Percentiles rank a stretch among this genome's conserved stretches.
Evolutionary conservation across 2,329 filamentous ascomycete genomes (phyloP).

Genomic region (Exophiala calicioides): DNA sequence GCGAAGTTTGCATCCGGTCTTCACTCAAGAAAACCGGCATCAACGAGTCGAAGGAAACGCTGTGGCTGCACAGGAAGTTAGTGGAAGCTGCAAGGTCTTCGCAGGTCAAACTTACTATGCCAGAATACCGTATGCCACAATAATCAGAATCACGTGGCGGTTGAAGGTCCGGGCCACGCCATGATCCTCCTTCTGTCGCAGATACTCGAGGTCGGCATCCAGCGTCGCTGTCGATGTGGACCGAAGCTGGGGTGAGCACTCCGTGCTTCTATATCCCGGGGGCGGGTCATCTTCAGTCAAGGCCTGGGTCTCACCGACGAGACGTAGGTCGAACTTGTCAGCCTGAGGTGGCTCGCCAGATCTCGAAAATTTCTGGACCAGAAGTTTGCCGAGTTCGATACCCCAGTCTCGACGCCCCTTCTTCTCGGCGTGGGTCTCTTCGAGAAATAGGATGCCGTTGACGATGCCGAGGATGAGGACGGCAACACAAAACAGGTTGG

Average conservation of each 20-base stretch:
- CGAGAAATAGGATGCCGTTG: conserved; percentile 80
- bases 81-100: conserved; percentile 27
- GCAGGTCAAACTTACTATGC: conserved; percentile 68
- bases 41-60: conserved; percentile 92
- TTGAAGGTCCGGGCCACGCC: conserved; percentile 69
- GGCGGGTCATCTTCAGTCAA: conserved; percentile 59
- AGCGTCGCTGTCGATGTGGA: conserved; percentile 38
- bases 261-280: conserved; percentile 66
- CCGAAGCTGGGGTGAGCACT: conserved; percentile 54
- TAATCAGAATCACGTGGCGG: conserved; percentile 65
- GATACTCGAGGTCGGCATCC: conserved; percentile 43
- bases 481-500: conserved; percentile 85
- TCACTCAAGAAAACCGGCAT: conserved; percentile 90
- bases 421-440: conserved; percentile 88
- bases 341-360: background rate
- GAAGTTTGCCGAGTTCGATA: conserved; percentile 71
- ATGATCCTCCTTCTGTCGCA: conserved; percentile 44
- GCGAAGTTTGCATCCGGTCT: conserved; percentile 35
- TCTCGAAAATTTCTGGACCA: conserved; percentile 45
- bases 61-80: conserved; percentile 65
- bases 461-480: conserved; percentile 74
- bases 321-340: conserved; percentile 1
- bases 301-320: conserved; percentile 19
- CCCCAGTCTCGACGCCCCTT: conserved; percentile 76
- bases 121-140: conserved; percentile 74